Conservation (phyloP, 169 alveolate genomes). For the Babesia ovata region DNA sequence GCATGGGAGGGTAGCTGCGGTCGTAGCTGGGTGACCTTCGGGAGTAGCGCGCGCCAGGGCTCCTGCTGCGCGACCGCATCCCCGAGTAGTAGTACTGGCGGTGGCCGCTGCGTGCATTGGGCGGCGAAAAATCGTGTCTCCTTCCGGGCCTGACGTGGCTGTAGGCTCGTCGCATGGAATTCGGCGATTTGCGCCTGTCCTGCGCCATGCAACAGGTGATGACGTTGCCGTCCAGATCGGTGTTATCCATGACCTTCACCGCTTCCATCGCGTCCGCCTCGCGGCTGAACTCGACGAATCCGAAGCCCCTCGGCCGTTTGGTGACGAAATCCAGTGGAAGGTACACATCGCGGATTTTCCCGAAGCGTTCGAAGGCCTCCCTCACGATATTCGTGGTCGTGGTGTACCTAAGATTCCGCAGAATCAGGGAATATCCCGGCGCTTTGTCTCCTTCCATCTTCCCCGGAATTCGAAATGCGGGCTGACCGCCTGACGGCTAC, state of each 20-base stretch:
- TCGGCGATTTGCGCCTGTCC: slow-evolving; percentile 89
- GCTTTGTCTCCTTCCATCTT: slow-evolving; percentile 37
- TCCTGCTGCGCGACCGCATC: slow-evolving; percentile 49
- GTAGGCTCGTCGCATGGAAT: slow-evolving; percentile 80
- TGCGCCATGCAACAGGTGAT: slow-evolving; percentile 87
- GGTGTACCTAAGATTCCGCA: slow-evolving; percentile 81
- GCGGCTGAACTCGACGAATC: slow-evolving; percentile 88
- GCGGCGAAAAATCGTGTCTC: neutral
- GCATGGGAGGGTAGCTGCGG: slow-evolving; percentile 18
- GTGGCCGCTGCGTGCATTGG: neutral
- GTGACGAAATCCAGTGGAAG: slow-evolving; percentile 82
- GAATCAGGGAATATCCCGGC: slow-evolving; percentile 75
- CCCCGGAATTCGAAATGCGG: neutral
- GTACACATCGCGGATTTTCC: slow-evolving; percentile 86
- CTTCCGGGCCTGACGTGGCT: neutral
- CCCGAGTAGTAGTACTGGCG: slow-evolving; percentile 23
- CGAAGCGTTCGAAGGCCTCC: slow-evolving; percentile 82
- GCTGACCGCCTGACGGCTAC: neutral
- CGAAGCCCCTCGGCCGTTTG: slow-evolving; percentile 87
- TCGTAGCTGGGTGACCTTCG: slow-evolving; percentile 47
- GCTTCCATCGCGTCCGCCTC: slow-evolving; percentile 88
- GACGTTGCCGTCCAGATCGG: slow-evolving; percentile 85
- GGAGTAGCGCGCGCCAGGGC: slow-evolving; percentile 45
- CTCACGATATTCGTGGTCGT: slow-evolving; percentile 83
- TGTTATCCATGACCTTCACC: slow-evolving; percentile 82